Evolutionary conservation across 768 basidiomycete species (phyloP).

Genomic region (Dentipellis sp.): DNA sequence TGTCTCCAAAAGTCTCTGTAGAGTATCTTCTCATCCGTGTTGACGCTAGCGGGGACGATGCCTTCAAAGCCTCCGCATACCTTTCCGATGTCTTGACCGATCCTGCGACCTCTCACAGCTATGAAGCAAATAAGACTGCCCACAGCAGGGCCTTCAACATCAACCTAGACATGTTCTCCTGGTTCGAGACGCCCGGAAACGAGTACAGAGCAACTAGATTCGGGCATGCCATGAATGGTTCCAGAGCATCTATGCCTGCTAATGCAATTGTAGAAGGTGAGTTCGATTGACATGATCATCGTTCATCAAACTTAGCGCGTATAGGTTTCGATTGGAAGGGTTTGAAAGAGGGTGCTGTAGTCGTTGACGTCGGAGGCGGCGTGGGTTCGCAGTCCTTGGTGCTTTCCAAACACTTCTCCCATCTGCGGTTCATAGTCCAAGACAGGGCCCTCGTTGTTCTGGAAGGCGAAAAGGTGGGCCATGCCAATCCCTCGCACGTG

Average conservation of each 20-base stretch:
- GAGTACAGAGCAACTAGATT: slow-evolving; percentile 19
- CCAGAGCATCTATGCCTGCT: slow-evolving; percentile 2
- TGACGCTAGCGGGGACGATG: slow-evolving; percentile 17
- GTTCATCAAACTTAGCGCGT: not conserved
- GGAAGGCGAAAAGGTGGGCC: not conserved
- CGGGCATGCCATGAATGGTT: slow-evolving; percentile 22
- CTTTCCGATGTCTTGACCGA: slow-evolving; percentile 25
- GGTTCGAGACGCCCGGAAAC: slow-evolving; percentile 17
- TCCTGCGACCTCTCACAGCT: slow-evolving; percentile 18
- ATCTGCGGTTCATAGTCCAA: slow-evolving; percentile 47
- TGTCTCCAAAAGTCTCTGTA: too few relatives aligned
- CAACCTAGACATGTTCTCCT: slow-evolving; percentile 19
- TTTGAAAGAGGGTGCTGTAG: slow-evolving; percentile 35
- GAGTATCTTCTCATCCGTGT: not conserved
- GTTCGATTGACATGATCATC: not conserved
- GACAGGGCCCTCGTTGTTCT: not conserved
- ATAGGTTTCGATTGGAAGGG: not conserved
- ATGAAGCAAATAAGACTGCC: slow-evolving; percentile 18
- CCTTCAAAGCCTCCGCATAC: slow-evolving; percentile 23
- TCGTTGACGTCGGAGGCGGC: slow-evolving; percentile 42
- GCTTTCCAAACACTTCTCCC: slow-evolving; percentile 30
- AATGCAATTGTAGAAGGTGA: slow-evolving; percentile 1
- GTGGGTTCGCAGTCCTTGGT: slow-evolving; percentile 29
- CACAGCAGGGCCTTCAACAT: slow-evolving; percentile 19
- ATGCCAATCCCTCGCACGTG: not conserved